Conservation (phyloP, 306 rosid species). For the Cicer bijugum region DNA sequence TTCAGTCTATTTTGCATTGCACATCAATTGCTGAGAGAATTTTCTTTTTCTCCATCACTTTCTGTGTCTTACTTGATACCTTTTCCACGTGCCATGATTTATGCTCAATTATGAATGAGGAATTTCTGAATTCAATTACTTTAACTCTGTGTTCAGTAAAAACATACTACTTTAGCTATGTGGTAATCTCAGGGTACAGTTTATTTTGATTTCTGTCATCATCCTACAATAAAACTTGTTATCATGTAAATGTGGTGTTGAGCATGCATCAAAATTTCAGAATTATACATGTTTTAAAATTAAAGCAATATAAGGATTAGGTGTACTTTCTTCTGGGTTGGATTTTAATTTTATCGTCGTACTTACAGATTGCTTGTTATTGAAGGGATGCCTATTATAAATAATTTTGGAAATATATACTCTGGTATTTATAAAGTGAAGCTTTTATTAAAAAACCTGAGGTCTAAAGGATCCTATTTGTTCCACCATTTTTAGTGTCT, state of each 20-base stretch:
- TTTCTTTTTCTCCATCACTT: conserved; percentile 1
- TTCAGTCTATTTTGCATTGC: conserved; percentile 26
- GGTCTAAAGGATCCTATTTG: conserved; percentile 7
- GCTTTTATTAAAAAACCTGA: conserved; percentile 6
- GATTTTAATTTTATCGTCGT: conserved; percentile 23
- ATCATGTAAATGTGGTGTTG: conserved; percentile 5
- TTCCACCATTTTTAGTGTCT: conserved; percentile 6
- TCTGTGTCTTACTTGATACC: conserved; percentile 7
- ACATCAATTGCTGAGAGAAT: conserved; percentile 6
- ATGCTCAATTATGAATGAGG: conserved; percentile 21
- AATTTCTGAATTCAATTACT: conserved; percentile 9
- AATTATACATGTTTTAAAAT: conserved; percentile 11
- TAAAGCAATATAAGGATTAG: conserved; percentile 12
- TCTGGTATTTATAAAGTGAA: neutral
- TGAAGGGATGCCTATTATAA: conserved; percentile 19
- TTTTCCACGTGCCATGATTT: conserved; percentile 19
- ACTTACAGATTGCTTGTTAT: conserved; percentile 9
- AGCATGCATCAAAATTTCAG: neutral
- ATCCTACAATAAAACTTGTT: neutral
- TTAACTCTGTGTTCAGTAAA: neutral
- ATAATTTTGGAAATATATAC: neutral
- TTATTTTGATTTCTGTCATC: conserved; percentile 19
- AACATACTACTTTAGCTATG: neutral
- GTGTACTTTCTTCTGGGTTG: conserved; percentile 15
- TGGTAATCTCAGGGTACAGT: conserved; percentile 12